Base-by-base conservation (phyloP, 805 yeast genomes). In the Kregervanrija fluxuum region DNA sequence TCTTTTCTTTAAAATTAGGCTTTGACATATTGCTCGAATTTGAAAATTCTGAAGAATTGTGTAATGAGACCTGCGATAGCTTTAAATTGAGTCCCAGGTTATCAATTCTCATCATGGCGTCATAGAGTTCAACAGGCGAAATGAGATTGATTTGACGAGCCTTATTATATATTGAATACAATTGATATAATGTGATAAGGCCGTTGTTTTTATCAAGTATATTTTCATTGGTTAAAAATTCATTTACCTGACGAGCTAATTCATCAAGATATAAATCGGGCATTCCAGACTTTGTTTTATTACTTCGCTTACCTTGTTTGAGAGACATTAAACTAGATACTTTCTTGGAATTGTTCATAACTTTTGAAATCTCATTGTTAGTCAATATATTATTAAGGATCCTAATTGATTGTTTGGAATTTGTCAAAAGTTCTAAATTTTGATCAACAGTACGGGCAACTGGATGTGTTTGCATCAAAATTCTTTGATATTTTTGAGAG, bases 241-340 rank as follows among this genome's bases (percentile, higher is more conserved):
- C 95, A 35, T 87, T 80, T 3, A 91, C 58, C 55, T 87, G 90
- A 43, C 95, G 71, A 0, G 96, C 77, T 13, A 88, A 65, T 54
- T 88, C 96, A 47, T 79, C 77, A 30, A 74, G 44, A 48, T 64
- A 66, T 11, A 62, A 39, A 9, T 41, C 41, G 4, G 61, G 53
- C 4, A 52, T 44, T 6, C 53, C 53, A 32, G 49, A 43, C 32
- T 46, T 45, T 5, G 49, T 48, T 9, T 35, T 33, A 1, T 17
- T 15, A 5, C 46, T 38, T 1, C 42, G 30, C 31, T 42, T 45
- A 2, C 39, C 48, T 1, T 32, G 34, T 35, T 53, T 60, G 33
- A 60, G 44, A 36, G 28, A 46, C 14, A 50, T 37, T 22, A 64
- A 40, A 31, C 54, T 51, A 4, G 53, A 44, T 2, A 54, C 14